Percentiles rank a stretch among this genome's conserved stretches.
Evolutionary conservation across 345 rosid genomes (phyloP).

Genomic region (Fremontodendron californicum): DNA sequence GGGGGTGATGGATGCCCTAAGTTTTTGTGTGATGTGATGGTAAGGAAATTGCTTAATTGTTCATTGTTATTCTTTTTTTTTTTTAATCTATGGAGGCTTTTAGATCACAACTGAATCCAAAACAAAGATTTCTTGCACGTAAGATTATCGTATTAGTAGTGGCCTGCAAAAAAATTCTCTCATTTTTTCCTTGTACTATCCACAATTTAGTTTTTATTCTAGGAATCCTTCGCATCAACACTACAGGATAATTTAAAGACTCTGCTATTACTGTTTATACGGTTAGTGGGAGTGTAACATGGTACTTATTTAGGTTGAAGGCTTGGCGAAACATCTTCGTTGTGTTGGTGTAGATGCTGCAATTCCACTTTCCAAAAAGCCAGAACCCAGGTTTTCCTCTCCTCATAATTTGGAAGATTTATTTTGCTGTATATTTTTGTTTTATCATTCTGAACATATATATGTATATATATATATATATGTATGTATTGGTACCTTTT

Average conservation of each 20-base stretch:
- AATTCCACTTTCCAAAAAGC: constrained; percentile 58
- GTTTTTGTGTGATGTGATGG: constrained; percentile 96
- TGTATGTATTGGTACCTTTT: no score
- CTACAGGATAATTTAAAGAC: not conserved
- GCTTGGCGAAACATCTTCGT: constrained; percentile 90
- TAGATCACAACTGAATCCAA: not conserved
- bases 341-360: constrained; percentile 97
- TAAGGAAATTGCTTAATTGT: constrained; percentile 23
- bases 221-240: not conserved
- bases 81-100: not conserved
- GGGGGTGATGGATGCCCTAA: constrained; percentile 90
- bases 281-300: constrained; percentile 19
- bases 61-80: not conserved
- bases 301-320: constrained; percentile 60
- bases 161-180: not conserved
- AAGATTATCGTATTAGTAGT: not conserved
- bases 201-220: not conserved
- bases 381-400: constrained; percentile 60
- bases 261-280: constrained; percentile 1
- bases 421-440: not conserved
- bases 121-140: not conserved
- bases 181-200: not conserved
- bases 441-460: no score
- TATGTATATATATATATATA: not conserved
- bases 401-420: not conserved